Evolutionary conservation across 352 stramenopile species (phyloP).

Genomic region (Aphanomyces euteiches): DNA sequence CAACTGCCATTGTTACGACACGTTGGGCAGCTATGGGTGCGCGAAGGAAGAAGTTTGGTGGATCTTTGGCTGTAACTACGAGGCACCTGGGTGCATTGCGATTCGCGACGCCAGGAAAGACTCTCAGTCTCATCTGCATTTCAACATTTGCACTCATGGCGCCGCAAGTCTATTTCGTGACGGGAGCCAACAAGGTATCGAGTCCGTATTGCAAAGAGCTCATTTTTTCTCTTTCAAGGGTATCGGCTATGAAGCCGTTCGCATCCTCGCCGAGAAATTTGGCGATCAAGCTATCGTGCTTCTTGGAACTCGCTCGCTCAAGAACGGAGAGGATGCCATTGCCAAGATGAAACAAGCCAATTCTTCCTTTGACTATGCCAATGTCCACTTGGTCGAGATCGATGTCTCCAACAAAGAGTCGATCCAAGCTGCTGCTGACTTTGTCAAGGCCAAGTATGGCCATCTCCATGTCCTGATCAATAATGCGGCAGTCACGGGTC

Average conservation of each 20-base stretch:
- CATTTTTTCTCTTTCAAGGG: neutral
- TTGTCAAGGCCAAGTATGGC: neutral
- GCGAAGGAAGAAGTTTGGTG: too few species aligned
- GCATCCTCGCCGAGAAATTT: conserved; percentile 12
- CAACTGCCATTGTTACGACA: too few species aligned
- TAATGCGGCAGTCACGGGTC: conserved; percentile 9
- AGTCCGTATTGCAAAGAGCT: too few species aligned
- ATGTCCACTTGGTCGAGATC: conserved; percentile 1
- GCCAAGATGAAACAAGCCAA: neutral
- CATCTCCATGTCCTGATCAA: conserved; percentile 19
- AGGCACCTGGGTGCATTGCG: too few species aligned
- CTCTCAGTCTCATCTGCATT: too few species aligned
- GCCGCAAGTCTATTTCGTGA: neutral
- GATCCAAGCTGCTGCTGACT: conserved; percentile 6
- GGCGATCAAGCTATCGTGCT: conserved; percentile 4
- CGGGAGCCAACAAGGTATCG: neutral
- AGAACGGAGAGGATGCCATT: conserved; percentile 7
- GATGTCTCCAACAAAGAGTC: conserved; percentile 15
- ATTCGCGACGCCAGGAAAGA: too few species aligned
- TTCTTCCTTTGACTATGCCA: neutral
- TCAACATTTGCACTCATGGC: too few species aligned
- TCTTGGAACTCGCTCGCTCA: neutral
- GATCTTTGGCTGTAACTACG: too few species aligned
- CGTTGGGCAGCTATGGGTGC: too few species aligned
- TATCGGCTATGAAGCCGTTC: conserved; percentile 23